Evolutionary conservation across 2,329 filamentous ascomycete species (phyloP).

Genomic region (Colletotrichum sidae): DNA sequence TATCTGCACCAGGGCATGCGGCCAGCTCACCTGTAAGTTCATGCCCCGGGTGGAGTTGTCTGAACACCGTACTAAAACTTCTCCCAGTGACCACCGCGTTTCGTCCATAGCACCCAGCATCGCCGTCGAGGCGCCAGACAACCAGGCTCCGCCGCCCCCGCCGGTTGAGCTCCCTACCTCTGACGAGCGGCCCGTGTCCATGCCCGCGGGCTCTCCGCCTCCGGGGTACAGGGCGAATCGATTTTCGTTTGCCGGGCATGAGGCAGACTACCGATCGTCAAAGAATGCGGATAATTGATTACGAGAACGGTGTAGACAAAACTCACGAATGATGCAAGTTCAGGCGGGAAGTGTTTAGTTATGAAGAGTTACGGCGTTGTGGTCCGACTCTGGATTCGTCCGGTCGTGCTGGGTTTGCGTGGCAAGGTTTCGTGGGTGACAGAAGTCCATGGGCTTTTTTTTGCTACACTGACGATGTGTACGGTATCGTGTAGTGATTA

Average conservation of each 20-base stretch:
- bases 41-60: not conserved
- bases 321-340: too few species aligned
- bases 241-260: constrained; percentile 46
- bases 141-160: constrained; percentile 29
- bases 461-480: too few species aligned
- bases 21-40: constrained; percentile 44
- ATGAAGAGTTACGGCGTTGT: not conserved
- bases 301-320: not conserved
- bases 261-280: constrained; percentile 15
- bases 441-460: too few species aligned
- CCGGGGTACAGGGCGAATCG: constrained; percentile 45
- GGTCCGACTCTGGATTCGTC: too few species aligned
- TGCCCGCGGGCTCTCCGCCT: constrained; percentile 47
- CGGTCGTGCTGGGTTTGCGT: too few species aligned
- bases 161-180: constrained; percentile 51
- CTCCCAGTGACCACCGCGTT: constrained; percentile 10
- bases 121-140: constrained; percentile 30
- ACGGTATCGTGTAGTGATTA: too few species aligned
- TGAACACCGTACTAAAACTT: not conserved
- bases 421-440: too few species aligned
- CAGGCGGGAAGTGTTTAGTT: not conserved
- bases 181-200: constrained; percentile 25
- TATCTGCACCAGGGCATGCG: constrained; percentile 22
- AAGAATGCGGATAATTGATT: not conserved
- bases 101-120: constrained; percentile 24